Base-by-base conservation (phyloP, 257 asterid species). In the Solanum etuberosum region DNA sequence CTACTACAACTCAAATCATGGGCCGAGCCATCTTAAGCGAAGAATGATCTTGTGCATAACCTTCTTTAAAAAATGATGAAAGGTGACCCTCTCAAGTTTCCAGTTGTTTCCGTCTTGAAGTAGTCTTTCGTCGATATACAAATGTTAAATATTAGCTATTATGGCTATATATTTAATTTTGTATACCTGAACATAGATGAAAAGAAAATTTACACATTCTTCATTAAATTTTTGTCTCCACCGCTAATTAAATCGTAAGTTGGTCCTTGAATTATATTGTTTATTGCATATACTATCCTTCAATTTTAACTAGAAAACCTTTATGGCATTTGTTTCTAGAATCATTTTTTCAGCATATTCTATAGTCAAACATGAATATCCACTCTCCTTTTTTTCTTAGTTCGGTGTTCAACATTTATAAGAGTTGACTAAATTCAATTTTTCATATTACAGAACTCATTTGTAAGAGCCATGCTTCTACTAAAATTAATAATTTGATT, bases 391-490 rank as follows among this genome's bases (percentile, higher is more conserved):
- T 23, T 59, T 59, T 63, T n/a, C 4, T 11, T 9, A 0, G 8
- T 16, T n/a, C 0, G 0, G 5, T 4, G 2, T 63, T 25, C 16
- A 14, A 5, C 1, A 63, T 11, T 11, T 0, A 5, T 11, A 6
- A 5, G 0, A 5, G 0, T 5, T 25, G 2, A n/a, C 2, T n/a
- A 2, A 11, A 12, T 63, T n/a, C 0, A 2, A 63, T 2, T 5
- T 63, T 23, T 25, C 8, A 2, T 25, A 10, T 63, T 11, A 12
- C 8, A 5, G 0, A 5, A 25, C 1, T 27, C 5, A 27, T 67
- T 5, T 5, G 5, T 0, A 27, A 13, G 20, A 25, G 32, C 1
- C 4, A 6, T 25, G 5, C 1, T 67, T 27, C 0, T 5, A 2
- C 13, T 6, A 12, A 12, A 3, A 13, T 67, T 3, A 1, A 13